Evolutionary conservation across 495 filamentous ascomycete genomes (phyloP).

Genomic region (Annulohypoxylon maeteangense): DNA sequence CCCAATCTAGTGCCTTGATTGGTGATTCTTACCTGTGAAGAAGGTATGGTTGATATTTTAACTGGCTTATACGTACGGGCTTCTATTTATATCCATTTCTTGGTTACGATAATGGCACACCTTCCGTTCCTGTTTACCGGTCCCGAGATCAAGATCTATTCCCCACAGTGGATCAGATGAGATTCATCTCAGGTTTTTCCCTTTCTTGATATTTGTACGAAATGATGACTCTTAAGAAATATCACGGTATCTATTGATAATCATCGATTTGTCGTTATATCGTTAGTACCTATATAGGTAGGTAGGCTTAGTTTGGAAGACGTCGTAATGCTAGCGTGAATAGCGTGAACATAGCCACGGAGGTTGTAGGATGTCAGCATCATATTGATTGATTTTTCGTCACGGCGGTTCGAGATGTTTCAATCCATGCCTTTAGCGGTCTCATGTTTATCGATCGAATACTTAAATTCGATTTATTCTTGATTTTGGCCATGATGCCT

Average conservation of each 20-base stretch:
- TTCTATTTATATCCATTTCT: slow-evolving; percentile 12
- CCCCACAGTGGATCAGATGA: background rate
- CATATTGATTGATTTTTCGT: background rate
- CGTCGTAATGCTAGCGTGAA: background rate
- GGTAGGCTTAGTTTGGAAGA: background rate
- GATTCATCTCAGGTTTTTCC: background rate
- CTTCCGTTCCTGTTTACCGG: slow-evolving; percentile 5
- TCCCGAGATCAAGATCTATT: background rate
- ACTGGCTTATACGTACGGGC: background rate
- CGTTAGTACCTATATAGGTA: no score
- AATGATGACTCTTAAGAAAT: background rate
- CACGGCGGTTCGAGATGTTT: background rate
- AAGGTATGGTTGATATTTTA: background rate
- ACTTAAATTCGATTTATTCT: no score
- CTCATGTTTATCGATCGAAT: background rate
- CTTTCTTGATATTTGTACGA: background rate
- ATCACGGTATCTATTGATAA: background rate
- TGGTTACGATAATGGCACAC: background rate
- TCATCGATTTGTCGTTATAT: background rate
- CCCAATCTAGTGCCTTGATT: background rate
- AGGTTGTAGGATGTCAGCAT: background rate
- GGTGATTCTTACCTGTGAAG: background rate
- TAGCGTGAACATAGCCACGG: background rate
- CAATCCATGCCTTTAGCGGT: background rate
- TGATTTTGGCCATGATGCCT: no score